These are phyloP conservation scores for Naumovozyma dairenensis DNA, from an alignment of 805 yeast genomes.

Conservation along the genomic window DNA sequence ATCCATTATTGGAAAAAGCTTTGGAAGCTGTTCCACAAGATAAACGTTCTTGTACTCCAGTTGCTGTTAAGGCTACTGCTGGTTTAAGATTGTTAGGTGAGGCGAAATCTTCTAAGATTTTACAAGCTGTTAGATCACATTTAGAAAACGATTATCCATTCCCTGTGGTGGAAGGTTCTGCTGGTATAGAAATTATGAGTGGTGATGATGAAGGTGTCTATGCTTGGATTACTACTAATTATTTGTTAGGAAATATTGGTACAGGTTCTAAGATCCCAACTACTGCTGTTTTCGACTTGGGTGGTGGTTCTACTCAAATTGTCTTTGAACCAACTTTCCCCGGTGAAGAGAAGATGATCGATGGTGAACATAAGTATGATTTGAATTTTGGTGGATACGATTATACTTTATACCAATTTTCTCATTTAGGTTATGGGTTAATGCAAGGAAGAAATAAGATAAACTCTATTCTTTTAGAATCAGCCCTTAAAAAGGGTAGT, in stretches of 20 bases:
- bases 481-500: slow-evolving; percentile 35
- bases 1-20: slow-evolving; percentile 71
- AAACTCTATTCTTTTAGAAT: slow-evolving; percentile 52
- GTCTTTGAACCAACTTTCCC: slow-evolving; percentile 88
- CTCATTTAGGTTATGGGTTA: slow-evolving; percentile 92
- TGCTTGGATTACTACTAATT: slow-evolving; percentile 97
- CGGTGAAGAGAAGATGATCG: slow-evolving; percentile 53
- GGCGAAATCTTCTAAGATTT: slow-evolving; percentile 58
- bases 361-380: slow-evolving; percentile 81
- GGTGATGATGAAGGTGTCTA: slow-evolving; percentile 97
- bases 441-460: slow-evolving; percentile 87
- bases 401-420: slow-evolving; percentile 80
- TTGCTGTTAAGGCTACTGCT: slow-evolving; percentile 97
- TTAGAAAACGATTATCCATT: slow-evolving; percentile 79
- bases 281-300: slow-evolving; percentile 94
- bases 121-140: slow-evolving; percentile 66
- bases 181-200: slow-evolving; percentile 90
- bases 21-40: slow-evolving; percentile 64
- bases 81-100: slow-evolving; percentile 83
- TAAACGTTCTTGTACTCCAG: slow-evolving; percentile 73
- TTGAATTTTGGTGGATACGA: slow-evolving; percentile 73
- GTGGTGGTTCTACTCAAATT: slow-evolving; percentile 98
- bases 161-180: slow-evolving; percentile 75
- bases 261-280: slow-evolving; percentile 62
- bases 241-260: slow-evolving; percentile 88